Conservation (phyloP, 148 eudicot genomes). For the Persicaria maculosa region DNA sequence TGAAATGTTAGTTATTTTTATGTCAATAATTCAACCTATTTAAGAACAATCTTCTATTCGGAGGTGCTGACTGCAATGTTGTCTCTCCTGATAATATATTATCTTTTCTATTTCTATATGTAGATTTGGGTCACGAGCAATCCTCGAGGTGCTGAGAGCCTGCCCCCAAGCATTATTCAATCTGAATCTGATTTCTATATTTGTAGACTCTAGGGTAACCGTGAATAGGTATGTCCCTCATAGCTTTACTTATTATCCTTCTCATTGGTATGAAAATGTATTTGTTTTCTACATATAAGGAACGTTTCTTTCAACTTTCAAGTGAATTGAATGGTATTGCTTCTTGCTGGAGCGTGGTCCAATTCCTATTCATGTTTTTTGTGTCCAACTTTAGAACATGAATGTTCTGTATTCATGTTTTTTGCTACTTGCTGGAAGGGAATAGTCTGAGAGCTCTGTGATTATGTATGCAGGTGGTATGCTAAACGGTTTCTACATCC, state of each 20-base stretch:
- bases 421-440: slow-evolving; percentile 68
- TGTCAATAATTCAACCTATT: background rate
- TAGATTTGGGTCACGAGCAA: too few species aligned
- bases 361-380: too few species aligned
- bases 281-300: background rate
- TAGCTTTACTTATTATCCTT: background rate
- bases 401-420: slow-evolving; percentile 26
- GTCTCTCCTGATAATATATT: background rate
- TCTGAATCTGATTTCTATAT: slow-evolving; percentile 43
- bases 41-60: background rate
- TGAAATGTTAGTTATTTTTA: background rate
- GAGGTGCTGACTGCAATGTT: background rate
- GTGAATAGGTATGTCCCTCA: slow-evolving; percentile 41
- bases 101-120: background rate
- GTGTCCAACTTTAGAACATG: background rate
- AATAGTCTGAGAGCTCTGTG: slow-evolving; percentile 61
- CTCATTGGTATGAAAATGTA: background rate
- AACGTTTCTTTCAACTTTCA: too few species aligned
- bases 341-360: too few species aligned
- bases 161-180: slow-evolving; percentile 53
- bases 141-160: slow-evolving; percentile 59
- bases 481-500: too few species aligned
- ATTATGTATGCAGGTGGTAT: slow-evolving; percentile 79
- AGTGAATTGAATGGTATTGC: too few species aligned
- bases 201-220: slow-evolving; percentile 44